Evolutionary conservation across 768 basidiomycete species (phyloP).

Genomic region (Lactifluus pinguis): DNA sequence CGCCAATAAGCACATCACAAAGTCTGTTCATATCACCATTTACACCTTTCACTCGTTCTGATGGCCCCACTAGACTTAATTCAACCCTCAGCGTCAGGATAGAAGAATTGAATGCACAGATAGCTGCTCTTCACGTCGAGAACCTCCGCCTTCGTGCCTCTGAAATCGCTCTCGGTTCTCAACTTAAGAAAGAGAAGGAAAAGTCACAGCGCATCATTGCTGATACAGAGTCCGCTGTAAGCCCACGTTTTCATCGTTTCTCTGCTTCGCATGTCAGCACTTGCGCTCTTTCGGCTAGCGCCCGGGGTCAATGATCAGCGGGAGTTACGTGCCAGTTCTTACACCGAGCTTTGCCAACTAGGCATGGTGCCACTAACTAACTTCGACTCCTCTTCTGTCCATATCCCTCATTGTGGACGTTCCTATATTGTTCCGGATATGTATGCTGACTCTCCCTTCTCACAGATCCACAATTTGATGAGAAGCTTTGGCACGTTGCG

Average conservation of each 20-base stretch:
- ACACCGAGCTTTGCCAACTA: too few species aligned
- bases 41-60: neutral
- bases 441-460: neutral
- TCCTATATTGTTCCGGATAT: neutral
- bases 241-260: constrained; percentile 22
- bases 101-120: constrained; percentile 76
- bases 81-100: constrained; percentile 77
- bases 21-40: constrained; percentile 35
- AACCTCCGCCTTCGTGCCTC: constrained; percentile 75
- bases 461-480: constrained; percentile 32
- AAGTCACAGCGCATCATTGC: constrained; percentile 62
- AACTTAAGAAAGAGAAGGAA: constrained; percentile 74
- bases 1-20: constrained; percentile 87
- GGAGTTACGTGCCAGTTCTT: too few species aligned
- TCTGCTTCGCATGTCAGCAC: neutral
- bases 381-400: neutral
- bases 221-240: constrained; percentile 68
- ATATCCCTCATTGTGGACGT: too few species aligned
- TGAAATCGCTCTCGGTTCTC: constrained; percentile 64
- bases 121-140: constrained; percentile 74
- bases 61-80: constrained; percentile 49
- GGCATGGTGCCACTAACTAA: neutral
- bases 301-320: too few species aligned
- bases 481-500: constrained; percentile 60
- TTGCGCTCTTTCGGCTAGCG: too few species aligned